A percentile compares a stretch with the other conserved stretches of the same genome.
Conservation (phyloP, 805 yeast genomes). For the Wickerhamomyces bovis region DNA sequence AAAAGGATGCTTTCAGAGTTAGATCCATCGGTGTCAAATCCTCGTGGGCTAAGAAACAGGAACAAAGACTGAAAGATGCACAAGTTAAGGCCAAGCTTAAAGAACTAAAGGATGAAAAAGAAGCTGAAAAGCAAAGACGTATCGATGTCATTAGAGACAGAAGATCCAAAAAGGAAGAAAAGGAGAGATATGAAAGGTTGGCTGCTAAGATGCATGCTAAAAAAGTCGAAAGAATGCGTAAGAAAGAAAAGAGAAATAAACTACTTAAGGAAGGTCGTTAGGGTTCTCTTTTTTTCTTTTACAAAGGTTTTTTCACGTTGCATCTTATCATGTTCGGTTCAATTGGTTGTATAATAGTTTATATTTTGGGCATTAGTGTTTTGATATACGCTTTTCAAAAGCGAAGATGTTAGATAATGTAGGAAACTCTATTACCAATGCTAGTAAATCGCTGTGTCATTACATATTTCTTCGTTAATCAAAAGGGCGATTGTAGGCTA, state of each 20-base stretch:
- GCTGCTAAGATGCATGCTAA: conserved; percentile 88
- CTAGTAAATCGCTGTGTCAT: too few relatives aligned
- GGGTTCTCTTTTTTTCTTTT: neutral
- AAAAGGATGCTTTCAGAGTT: conserved; percentile 62
- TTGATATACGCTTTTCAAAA: neutral
- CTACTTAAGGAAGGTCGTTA: conserved; percentile 78
- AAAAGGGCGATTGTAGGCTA: too few relatives aligned
- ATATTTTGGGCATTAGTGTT: neutral
- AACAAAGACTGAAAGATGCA: conserved; percentile 57
- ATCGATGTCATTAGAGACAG: conserved; percentile 61
- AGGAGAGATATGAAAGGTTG: conserved; percentile 77
- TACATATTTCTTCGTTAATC: too few relatives aligned
- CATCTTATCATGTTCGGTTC: neutral
- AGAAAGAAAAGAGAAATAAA: conserved; percentile 93
- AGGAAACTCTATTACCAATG: too few relatives aligned
- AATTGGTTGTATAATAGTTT: neutral
- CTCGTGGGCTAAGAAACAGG: conserved; percentile 62
- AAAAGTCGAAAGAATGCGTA: conserved; percentile 83
- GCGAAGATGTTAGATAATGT: neutral
- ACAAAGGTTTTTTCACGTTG: neutral
- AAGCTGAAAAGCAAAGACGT: conserved; percentile 45
- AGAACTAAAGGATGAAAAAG: conserved; percentile 76
- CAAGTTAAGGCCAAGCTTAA: conserved; percentile 63
- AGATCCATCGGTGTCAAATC: conserved; percentile 52
- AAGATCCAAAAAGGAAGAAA: conserved; percentile 74